Percentiles rank a stretch among this genome's conserved stretches.
phyloP scores from a whole-genome alignment of 1,284 basidiomycete species.

The Xerocomus nothofagi region DNA sequence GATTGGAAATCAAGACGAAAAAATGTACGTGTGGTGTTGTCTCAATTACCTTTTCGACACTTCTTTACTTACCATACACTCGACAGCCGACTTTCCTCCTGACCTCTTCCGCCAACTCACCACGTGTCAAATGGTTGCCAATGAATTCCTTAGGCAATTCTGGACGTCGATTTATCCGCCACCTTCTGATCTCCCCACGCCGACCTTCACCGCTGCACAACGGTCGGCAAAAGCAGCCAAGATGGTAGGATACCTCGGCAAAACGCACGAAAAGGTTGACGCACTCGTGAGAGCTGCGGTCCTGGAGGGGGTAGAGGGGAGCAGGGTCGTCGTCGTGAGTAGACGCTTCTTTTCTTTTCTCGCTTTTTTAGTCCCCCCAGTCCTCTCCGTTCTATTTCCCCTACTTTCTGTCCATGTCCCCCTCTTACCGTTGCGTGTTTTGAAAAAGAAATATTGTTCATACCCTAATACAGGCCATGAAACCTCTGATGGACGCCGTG shows the following conservation, averaged over 20 bases:
- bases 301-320: conserved; percentile 61
- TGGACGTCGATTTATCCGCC: conserved; percentile 90
- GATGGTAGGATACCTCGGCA: conserved; percentile 80
- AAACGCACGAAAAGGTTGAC: conserved; percentile 79
- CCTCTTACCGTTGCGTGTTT: background rate
- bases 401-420: background rate
- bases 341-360: background rate
- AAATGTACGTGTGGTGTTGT: conserved; percentile 51
- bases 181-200: conserved; percentile 52
- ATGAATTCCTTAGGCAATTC: conserved; percentile 95
- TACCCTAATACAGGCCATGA: conserved; percentile 61
- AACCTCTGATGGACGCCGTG: conserved; percentile 76
- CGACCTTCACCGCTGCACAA: conserved; percentile 54
- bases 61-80: background rate
- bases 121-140: conserved; percentile 88
- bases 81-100: conserved; percentile 76
- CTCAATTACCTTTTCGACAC: background rate
- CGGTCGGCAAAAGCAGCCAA: conserved; percentile 76
- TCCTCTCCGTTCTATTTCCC: background rate
- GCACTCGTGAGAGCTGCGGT: conserved; percentile 69
- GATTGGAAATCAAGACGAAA: conserved; percentile 61
- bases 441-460: too few species aligned
- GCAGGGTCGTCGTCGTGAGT: conserved; percentile 67
- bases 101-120: conserved; percentile 78
- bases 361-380: background rate